These are phyloP conservation scores for Ophiocordyceps camponoti-floridani DNA, from an alignment of 2,329 filamentous ascomycete genomes.

Conservation along the genomic window DNA sequence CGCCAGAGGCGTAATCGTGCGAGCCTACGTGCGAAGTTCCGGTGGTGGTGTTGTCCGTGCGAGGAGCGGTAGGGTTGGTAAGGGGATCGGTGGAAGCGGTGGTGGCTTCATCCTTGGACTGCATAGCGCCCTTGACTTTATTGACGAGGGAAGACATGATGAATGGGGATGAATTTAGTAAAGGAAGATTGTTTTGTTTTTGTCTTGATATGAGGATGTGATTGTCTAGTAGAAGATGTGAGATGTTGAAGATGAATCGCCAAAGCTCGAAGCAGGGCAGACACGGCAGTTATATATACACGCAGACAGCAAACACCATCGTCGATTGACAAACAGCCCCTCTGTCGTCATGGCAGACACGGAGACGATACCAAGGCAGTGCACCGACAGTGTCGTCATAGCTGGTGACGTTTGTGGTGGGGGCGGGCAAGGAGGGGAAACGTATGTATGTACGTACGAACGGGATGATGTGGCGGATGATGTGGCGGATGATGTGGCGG, in stretches of 20 bases:
- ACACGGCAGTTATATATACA: too few species aligned
- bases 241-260: too few species aligned
- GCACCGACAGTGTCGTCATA: not conserved
- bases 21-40: slow-evolving; percentile 7
- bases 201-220: too few species aligned
- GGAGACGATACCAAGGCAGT: not conserved
- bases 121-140: slow-evolving; percentile 40
- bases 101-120: slow-evolving; percentile 19
- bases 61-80: slow-evolving; percentile 27
- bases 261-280: too few species aligned
- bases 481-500: not conserved
- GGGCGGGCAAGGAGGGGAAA: too few species aligned
- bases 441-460: too few species aligned
- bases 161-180: slow-evolving; percentile 3
- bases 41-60: slow-evolving; percentile 22
- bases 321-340: too few species aligned
- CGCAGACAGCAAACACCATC: too few species aligned
- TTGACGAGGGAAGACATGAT: slow-evolving; percentile 40
- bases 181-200: too few species aligned
- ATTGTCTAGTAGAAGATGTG: too few species aligned
- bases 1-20: slow-evolving; percentile 19
- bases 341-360: too few species aligned
- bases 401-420: not conserved
- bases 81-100: slow-evolving; percentile 4
- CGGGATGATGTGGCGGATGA: not conserved